Conservation (phyloP, 306 rosid genomes). For the Cucurbita pepo region DNA sequence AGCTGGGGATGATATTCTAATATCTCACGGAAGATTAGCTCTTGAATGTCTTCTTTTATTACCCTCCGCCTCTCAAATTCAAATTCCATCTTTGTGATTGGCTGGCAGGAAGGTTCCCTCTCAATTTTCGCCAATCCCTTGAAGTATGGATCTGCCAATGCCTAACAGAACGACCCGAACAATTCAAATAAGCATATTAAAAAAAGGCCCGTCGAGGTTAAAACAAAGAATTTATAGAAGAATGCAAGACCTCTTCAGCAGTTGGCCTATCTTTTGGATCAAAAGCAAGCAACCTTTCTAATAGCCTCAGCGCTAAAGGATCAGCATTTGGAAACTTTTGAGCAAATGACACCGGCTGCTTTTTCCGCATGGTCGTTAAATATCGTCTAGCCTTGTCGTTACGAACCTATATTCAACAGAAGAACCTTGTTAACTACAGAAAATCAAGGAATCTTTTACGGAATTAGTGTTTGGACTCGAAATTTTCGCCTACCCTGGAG, state of each 20-base stretch:
- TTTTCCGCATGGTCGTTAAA: slow-evolving; percentile 85
- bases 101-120: slow-evolving; percentile 94
- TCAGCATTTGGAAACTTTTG: slow-evolving; percentile 80
- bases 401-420: slow-evolving; percentile 48
- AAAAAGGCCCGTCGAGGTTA: background rate
- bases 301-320: slow-evolving; percentile 59
- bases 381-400: slow-evolving; percentile 93
- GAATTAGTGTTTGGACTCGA: background rate
- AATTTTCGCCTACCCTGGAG: slow-evolving; percentile 40
- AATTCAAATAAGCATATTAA: background rate
- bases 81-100: slow-evolving; percentile 85
- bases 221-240: background rate
- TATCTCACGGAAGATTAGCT: slow-evolving; percentile 73
- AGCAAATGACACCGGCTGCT: slow-evolving; percentile 52
- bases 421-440: background rate
- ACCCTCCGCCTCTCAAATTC: slow-evolving; percentile 84
- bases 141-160: slow-evolving; percentile 85
- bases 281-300: slow-evolving; percentile 72
- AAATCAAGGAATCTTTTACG: background rate
- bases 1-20: slow-evolving; percentile 92
- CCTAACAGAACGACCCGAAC: slow-evolving; percentile 28
- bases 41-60: slow-evolving; percentile 80
- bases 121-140: slow-evolving; percentile 71
- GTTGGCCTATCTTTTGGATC: slow-evolving; percentile 96
- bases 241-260: slow-evolving; percentile 73